These are phyloP conservation scores for Canavalia ensiformis DNA, from an alignment of 306 rosid genomes.

Conservation along the genomic window DNA sequence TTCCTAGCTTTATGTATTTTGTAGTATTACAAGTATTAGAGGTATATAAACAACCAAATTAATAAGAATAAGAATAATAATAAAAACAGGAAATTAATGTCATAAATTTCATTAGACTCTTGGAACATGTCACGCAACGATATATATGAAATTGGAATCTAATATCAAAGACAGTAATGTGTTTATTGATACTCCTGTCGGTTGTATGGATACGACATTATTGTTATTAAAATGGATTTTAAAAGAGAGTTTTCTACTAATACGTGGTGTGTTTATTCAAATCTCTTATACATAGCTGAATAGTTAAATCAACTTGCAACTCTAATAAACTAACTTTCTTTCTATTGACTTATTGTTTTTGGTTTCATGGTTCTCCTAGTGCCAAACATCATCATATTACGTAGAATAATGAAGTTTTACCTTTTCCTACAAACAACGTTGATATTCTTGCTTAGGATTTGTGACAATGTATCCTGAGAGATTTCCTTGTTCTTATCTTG, in stretches of 20 bases:
- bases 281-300: background rate
- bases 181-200: slow-evolving; percentile 29
- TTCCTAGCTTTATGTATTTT: background rate
- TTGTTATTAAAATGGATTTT: background rate
- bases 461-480: too few relatives aligned
- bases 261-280: slow-evolving; percentile 6
- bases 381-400: too few relatives aligned
- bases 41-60: background rate
- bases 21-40: background rate
- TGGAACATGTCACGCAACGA: slow-evolving; percentile 23
- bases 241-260: background rate
- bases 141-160: slow-evolving; percentile 2
- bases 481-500: too few relatives aligned
- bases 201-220: background rate
- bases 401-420: too few relatives aligned
- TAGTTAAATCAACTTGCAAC: background rate
- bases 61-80: background rate
- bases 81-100: background rate
- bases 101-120: slow-evolving; percentile 18
- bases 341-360: too few relatives aligned
- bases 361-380: too few relatives aligned
- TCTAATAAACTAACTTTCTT: too few relatives aligned
- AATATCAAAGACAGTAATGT: background rate
- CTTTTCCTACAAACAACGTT: too few relatives aligned
- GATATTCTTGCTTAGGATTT: too few relatives aligned